Evolutionary conservation across 2,329 filamentous ascomycete genomes (phyloP).

Genomic region (Daldinia eschscholtzii): DNA sequence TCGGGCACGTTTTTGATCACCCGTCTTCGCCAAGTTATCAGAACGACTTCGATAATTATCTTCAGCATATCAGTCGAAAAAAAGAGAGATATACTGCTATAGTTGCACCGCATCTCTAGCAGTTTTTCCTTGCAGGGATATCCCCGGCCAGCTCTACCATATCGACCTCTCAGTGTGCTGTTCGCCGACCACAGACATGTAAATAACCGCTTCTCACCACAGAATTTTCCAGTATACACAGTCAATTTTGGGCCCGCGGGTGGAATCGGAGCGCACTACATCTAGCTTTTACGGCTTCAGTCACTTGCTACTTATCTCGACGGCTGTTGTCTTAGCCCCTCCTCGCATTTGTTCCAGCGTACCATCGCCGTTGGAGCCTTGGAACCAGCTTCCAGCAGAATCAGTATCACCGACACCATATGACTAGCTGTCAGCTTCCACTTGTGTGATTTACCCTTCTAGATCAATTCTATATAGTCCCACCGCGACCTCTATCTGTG

Average conservation of each 20-base stretch:
- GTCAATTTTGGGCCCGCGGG: slow-evolving; percentile 34
- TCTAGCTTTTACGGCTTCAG: slow-evolving; percentile 22
- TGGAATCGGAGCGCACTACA: slow-evolving; percentile 36
- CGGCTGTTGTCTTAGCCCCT: slow-evolving; percentile 44
- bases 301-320: slow-evolving; percentile 32
- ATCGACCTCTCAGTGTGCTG: slow-evolving; percentile 37
- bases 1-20: slow-evolving; percentile 31
- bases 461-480: slow-evolving; percentile 39
- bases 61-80: slow-evolving; percentile 35
- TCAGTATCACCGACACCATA: slow-evolving; percentile 43
- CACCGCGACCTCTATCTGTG: slow-evolving; percentile 32
- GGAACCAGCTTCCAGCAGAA: slow-evolving; percentile 33
- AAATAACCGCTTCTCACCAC: slow-evolving; percentile 41
- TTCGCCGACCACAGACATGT: slow-evolving; percentile 43
- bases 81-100: slow-evolving; percentile 41
- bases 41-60: slow-evolving; percentile 28
- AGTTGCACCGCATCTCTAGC: slow-evolving; percentile 40
- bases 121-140: slow-evolving; percentile 39
- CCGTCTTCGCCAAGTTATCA: slow-evolving; percentile 27
- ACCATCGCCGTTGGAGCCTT: slow-evolving; percentile 31
- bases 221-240: slow-evolving; percentile 28
- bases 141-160: slow-evolving; percentile 32
- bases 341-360: slow-evolving; percentile 37
- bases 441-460: slow-evolving; percentile 28
- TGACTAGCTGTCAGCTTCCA: slow-evolving; percentile 22